These are phyloP conservation scores for Priceomyces fermenticarens DNA, from an alignment of 805 yeast species.

Conservation along the genomic window DNA sequence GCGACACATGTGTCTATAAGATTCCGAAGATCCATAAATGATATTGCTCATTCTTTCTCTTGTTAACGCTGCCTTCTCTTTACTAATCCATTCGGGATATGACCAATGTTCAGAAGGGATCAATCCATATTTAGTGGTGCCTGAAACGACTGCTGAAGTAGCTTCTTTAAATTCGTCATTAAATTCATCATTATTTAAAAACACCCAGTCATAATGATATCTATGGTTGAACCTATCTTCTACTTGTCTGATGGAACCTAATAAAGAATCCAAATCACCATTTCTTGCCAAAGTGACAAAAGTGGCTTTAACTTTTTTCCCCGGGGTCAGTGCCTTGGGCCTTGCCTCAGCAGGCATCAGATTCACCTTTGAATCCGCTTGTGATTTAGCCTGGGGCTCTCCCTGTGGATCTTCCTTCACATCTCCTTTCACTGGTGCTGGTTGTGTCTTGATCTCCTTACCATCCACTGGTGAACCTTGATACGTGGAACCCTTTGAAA, in stretches of 20 bases:
- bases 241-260: conserved; percentile 65
- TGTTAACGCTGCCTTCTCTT: conserved; percentile 60
- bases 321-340: not conserved
- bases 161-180: conserved; percentile 71
- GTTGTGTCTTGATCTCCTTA: not conserved
- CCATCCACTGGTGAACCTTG: not conserved
- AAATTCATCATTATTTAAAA: conserved; percentile 82
- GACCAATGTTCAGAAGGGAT: conserved; percentile 86
- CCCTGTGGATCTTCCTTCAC: not conserved
- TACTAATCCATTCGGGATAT: conserved; percentile 77
- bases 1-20: conserved; percentile 90
- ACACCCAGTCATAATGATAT: conserved; percentile 90
- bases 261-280: conserved; percentile 56
- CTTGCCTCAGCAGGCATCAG: conserved; percentile 7
- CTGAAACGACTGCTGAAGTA: conserved; percentile 67
- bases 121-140: conserved; percentile 69
- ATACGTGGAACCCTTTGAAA: conserved; percentile 34
- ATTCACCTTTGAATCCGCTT: not conserved
- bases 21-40: conserved; percentile 66
- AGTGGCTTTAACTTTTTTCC: conserved; percentile 37
- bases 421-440: not conserved
- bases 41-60: conserved; percentile 60
- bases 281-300: conserved; percentile 78
- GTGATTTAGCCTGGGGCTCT: not conserved
- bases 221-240: conserved; percentile 85